phyloP scores from a whole-genome alignment of 768 basidiomycete genomes.

The Floccularia luteovirens region DNA sequence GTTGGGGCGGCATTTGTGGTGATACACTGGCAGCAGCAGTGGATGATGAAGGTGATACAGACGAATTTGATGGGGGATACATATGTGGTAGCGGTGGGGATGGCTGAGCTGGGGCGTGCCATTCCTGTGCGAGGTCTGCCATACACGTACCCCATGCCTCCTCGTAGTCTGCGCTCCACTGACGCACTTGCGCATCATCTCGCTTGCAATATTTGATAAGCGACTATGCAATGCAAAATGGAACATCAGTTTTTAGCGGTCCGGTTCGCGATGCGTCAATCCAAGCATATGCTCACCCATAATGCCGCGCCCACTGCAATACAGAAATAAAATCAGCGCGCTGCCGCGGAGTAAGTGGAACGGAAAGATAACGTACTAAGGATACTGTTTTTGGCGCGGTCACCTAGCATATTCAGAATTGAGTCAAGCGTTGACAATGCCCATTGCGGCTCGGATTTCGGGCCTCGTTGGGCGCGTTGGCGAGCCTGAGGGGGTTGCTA shows the following conservation, averaged over 20 bases:
- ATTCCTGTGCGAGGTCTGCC: constrained; percentile 36
- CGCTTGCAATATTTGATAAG: constrained; percentile 58
- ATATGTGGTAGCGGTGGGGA: constrained; percentile 27
- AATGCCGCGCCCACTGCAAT: constrained; percentile 50
- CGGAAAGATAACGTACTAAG: constrained; percentile 24
- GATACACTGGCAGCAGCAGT: constrained; percentile 5
- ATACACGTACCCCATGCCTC: constrained; percentile 60
- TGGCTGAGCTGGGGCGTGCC: constrained; percentile 26
- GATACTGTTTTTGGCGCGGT: constrained; percentile 41
- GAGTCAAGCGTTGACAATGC: constrained; percentile 32
- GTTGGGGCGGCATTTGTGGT: constrained; percentile 10
- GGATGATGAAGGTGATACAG: constrained; percentile 7
- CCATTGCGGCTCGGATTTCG: constrained; percentile 33
- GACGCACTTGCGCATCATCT: constrained; percentile 46
- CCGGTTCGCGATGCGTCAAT: too few relatives aligned
- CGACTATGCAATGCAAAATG: constrained; percentile 31
- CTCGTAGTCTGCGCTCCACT: constrained; percentile 57
- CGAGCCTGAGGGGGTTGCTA: constrained; percentile 30
- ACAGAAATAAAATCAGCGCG: neutral
- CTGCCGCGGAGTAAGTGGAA: neutral
- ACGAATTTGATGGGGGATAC: too few relatives aligned
- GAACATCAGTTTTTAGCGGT: too few relatives aligned
- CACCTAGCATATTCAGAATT: constrained; percentile 39
- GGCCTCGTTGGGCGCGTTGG: constrained; percentile 26
- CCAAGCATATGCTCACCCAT: constrained; percentile 41